These are phyloP conservation scores for Tremella mesenterica DNA, from an alignment of 768 basidiomycete species.

Conservation along the genomic window DNA sequence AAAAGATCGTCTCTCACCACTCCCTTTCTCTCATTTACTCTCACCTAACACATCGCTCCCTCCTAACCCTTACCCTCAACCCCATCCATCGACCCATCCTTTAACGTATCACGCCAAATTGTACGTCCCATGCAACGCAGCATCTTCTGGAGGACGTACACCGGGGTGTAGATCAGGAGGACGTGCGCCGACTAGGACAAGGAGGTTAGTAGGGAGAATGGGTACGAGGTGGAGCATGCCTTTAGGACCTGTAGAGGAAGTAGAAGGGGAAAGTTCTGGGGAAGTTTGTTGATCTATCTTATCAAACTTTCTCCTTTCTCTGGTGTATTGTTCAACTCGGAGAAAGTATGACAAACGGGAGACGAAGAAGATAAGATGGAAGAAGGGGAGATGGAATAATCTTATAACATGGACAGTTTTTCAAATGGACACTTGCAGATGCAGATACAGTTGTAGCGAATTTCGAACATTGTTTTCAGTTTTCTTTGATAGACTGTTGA, in stretches of 20 bases:
- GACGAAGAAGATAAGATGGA: neutral
- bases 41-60: neutral
- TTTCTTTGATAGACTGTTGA: neutral
- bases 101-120: no score
- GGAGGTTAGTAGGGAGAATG: neutral
- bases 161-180: neutral
- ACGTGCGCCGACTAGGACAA: neutral
- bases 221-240: neutral
- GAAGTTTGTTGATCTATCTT: neutral
- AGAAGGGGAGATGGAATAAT: neutral
- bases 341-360: neutral
- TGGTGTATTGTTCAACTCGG: neutral
- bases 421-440: neutral
- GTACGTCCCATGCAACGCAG: neutral
- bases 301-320: neutral
- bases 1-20: constrained; percentile 1
- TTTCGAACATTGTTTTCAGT: neutral
- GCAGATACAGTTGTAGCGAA: neutral
- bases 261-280: neutral
- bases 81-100: neutral
- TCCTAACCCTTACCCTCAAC: neutral
- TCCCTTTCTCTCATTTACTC: neutral
- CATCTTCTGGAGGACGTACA: neutral
- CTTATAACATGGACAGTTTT: neutral
- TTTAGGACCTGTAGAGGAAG: neutral